phyloP scores from a whole-genome alignment of 1,284 basidiomycete genomes.

The Papiliotrema laurentii region DNA sequence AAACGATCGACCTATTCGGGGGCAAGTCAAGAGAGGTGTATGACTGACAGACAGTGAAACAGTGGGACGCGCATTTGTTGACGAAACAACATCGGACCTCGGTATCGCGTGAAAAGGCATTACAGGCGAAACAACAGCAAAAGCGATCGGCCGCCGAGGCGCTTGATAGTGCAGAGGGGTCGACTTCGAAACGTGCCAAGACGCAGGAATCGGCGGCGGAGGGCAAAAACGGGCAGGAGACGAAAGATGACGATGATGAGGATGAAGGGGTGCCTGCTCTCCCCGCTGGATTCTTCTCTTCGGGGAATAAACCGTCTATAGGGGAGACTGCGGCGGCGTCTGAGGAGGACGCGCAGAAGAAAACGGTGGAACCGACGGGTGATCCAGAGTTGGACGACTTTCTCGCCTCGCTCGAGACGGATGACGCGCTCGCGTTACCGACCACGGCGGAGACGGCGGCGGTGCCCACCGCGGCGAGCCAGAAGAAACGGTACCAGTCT shows the following conservation, averaged over 20 bases:
- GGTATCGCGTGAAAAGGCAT: constrained; percentile 37
- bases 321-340: too few relatives aligned
- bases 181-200: constrained; percentile 19
- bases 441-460: neutral
- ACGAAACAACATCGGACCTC: constrained; percentile 48
- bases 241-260: constrained; percentile 7
- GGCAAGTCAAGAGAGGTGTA: neutral
- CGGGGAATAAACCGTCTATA: constrained; percentile 15
- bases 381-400: constrained; percentile 47
- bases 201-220: neutral
- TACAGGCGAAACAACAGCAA: constrained; percentile 24
- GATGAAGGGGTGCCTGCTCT: constrained; percentile 5
- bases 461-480: neutral
- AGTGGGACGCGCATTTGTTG: constrained; percentile 48
- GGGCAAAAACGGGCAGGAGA: neutral
- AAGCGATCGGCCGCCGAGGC: constrained; percentile 19
- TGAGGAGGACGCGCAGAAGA: constrained; percentile 9
- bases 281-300: constrained; percentile 35
- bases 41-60: constrained; percentile 33
- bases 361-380: constrained; percentile 18
- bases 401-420: constrained; percentile 39
- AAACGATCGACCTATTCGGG: neutral
- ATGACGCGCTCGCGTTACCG: constrained; percentile 11
- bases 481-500: constrained; percentile 6
- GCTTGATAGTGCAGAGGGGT: neutral